Base-by-base conservation (phyloP, 768 basidiomycete species). In the Gautieria morchelliformis region DNA sequence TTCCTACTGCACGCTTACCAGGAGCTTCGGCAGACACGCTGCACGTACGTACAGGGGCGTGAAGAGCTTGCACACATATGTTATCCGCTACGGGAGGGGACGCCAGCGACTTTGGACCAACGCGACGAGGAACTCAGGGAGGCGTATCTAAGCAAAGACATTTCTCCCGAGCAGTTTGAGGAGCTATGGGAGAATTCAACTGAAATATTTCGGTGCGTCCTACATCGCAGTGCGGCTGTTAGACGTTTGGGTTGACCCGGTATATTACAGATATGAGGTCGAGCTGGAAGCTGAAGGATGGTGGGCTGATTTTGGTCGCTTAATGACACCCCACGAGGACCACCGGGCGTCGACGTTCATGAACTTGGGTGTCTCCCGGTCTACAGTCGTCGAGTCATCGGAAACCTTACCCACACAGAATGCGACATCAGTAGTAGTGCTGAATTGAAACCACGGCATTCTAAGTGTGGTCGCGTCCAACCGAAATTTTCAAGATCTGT, bases 11-110 rank as follows among this genome's bases (percentile, higher is more conserved):
- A 71, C 32, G 83, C 79, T 10, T 77, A 79, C 63, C 79, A 84
- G 64, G 82, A 84, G 57, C 71, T 83, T 54, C 73, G 83, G 42
- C 75, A 80, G 63, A 70, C 71, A 8, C 76, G 81, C n/a, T 78
- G 74, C 53, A 67, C 68, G n/a, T 65, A 66, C n/a, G 73, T 78
- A 14, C 71, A 75, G 58, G 65, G 69, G 39, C 75, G 73, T 59
- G 80, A 82, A 58, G 67, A 72, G 52, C 65, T 68, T 15, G 79
- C 79, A 60, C 69, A 75, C n/a, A 58, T 63, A 20, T 73, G 79
- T 67, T 68, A 80, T 42, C 72, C 70, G 59, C 63, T 75, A 58
- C 75, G 77, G 1, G 59, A 64, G 8, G 77, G 80, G 3, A 72
- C 73, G 27, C 19, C n/a, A 19, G 35, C 8, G 5, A 66, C 69